phyloP scores from a whole-genome alignment of 2,329 filamentous ascomycete genomes.

The Cladosporium sp. region DNA sequence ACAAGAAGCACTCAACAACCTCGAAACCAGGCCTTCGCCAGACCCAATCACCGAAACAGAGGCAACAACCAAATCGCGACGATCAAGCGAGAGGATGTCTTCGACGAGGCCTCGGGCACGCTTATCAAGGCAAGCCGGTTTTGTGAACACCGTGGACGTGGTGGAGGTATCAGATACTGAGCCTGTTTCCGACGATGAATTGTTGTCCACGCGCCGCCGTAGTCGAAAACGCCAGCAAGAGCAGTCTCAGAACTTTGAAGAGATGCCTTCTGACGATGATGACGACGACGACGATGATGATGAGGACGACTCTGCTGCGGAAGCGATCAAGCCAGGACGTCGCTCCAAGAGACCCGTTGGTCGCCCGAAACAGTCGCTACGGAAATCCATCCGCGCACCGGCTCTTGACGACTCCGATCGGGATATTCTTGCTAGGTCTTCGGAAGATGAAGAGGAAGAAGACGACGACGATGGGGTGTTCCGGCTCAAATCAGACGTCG shows the following conservation, averaged over 20 bases:
- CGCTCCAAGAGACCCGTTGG: background rate
- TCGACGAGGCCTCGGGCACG: conserved; percentile 29
- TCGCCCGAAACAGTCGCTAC: background rate
- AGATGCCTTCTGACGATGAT: conserved; percentile 28
- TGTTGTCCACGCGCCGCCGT: conserved; percentile 19
- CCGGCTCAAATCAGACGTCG: conserved; percentile 45
- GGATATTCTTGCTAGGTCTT: conserved; percentile 19
- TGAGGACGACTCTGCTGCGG: background rate
- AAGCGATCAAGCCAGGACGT: background rate
- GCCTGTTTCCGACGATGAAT: conserved; percentile 26
- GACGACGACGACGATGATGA: conserved; percentile 22
- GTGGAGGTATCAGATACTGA: conserved; percentile 31
- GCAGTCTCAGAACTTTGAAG: conserved; percentile 29
- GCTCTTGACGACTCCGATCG: conserved; percentile 19
- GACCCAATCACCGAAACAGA: conserved; percentile 34
- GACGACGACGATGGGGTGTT: conserved; percentile 26
- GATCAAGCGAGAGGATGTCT: conserved; percentile 27
- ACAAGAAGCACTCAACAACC: conserved; percentile 45
- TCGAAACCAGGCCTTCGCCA: background rate
- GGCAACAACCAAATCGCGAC: conserved; percentile 2
- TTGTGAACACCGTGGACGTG: conserved; percentile 35
- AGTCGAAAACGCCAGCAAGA: conserved; percentile 31
- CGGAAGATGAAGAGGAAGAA: conserved; percentile 29
- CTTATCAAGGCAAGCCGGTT: conserved; percentile 23
- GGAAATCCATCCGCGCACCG: background rate